These are phyloP conservation scores for Bryoerythrophyllum caledonicum DNA, from an alignment of 225 moss, liverwort and hornwort genomes.

Conservation along the genomic window DNA sequence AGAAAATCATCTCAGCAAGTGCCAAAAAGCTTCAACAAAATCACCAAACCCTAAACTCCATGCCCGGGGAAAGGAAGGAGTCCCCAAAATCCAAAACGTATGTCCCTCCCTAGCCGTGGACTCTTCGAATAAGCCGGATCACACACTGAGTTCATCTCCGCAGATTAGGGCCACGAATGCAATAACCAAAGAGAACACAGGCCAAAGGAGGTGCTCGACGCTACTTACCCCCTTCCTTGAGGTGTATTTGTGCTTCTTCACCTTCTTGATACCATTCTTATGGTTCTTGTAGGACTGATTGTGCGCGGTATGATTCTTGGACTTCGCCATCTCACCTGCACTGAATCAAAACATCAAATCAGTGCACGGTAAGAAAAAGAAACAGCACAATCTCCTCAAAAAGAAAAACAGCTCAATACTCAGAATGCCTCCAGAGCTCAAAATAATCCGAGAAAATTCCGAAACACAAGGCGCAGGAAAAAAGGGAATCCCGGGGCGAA, in stretches of 20 bases:
- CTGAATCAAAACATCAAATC: neutral
- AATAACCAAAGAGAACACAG: too few species aligned
- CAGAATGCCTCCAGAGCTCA: neutral
- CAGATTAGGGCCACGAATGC: neutral
- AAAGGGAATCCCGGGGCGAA: neutral
- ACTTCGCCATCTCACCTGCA: slow-evolving; percentile 78
- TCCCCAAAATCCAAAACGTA: too few species aligned
- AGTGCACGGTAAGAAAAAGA: neutral
- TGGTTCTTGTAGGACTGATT: slow-evolving; percentile 96
- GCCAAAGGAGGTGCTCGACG: neutral
- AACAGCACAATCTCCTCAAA: neutral
- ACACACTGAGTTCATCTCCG: neutral
- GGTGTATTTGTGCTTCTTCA: slow-evolving; percentile 87
- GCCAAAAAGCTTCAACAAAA: neutral
- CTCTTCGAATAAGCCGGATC: neutral
- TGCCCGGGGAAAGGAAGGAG: too few species aligned
- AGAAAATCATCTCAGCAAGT: neutral
- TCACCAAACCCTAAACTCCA: neutral
- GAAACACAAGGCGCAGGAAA: neutral
- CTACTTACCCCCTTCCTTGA: slow-evolving; percentile 78
- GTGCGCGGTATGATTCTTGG: slow-evolving; percentile 95
- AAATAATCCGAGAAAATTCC: neutral
- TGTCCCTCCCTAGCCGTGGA: too few species aligned
- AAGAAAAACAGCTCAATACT: neutral
- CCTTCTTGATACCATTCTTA: slow-evolving; percentile 96